phyloP scores from a whole-genome alignment of 1,284 basidiomycete species.

The Lentinula novae-zelandiae region DNA sequence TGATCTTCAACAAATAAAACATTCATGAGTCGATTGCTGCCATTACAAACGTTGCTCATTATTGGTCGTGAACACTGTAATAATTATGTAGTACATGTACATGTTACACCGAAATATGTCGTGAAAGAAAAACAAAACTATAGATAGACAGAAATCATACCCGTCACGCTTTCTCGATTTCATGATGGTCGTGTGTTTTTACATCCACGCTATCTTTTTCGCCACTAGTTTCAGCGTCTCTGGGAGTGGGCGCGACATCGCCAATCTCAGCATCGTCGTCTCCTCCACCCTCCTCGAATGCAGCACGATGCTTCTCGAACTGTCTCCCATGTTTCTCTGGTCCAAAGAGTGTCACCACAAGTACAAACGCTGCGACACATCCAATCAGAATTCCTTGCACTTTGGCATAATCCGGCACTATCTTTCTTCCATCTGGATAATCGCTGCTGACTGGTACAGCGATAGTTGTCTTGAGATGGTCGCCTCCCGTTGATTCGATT shows the following conservation, averaged over 20 bases:
- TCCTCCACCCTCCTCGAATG: slow-evolving; percentile 73
- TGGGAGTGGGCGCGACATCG: background rate
- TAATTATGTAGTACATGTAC: background rate
- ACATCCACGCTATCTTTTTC: background rate
- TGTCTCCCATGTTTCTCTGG: slow-evolving; percentile 81
- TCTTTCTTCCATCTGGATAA: slow-evolving; percentile 40
- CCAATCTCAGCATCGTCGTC: slow-evolving; percentile 33
- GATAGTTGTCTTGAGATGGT: slow-evolving; percentile 59
- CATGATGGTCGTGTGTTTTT: background rate
- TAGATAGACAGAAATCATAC: background rate
- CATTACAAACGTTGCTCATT: background rate
- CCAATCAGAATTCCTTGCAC: slow-evolving; percentile 53
- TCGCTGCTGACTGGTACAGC: background rate
- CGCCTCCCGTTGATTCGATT: slow-evolving; percentile 82
- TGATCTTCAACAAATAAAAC: background rate
- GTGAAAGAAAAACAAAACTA: background rate
- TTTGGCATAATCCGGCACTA: slow-evolving; percentile 79
- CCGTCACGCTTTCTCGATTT: background rate
- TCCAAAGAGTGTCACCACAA: slow-evolving; percentile 66
- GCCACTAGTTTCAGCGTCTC: background rate
- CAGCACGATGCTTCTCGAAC: slow-evolving; percentile 81
- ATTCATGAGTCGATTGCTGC: background rate
- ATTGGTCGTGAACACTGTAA: background rate
- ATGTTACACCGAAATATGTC: background rate
- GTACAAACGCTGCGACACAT: slow-evolving; percentile 62